phyloP scores from a whole-genome alignment of 1,284 basidiomycete species.

The Pseudozyma hubeiensis region DNA sequence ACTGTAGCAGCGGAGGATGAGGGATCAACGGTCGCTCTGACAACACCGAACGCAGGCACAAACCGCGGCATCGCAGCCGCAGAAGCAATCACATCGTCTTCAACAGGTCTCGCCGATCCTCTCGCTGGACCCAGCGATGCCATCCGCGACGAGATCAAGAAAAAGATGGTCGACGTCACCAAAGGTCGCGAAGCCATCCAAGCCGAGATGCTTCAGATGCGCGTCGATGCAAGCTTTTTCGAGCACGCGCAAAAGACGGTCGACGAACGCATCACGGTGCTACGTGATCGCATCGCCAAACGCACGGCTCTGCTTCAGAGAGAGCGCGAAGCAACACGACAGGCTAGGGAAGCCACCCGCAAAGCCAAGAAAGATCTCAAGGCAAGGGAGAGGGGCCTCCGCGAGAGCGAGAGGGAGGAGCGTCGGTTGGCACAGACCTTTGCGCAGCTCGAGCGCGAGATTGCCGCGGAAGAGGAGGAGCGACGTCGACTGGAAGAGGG shows the following conservation, averaged over 20 bases:
- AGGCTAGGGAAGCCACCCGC: conserved; percentile 35
- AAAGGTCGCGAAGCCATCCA: conserved; percentile 39
- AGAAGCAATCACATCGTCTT: background rate
- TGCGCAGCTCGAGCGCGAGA: conserved; percentile 35
- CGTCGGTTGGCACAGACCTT: conserved; percentile 27
- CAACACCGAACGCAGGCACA: background rate
- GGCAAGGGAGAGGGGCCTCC: conserved; percentile 31
- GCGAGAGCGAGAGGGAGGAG: conserved; percentile 38
- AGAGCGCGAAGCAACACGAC: conserved; percentile 43
- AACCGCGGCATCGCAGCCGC: background rate
- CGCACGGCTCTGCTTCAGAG: conserved; percentile 27
- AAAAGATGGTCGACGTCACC: conserved; percentile 39
- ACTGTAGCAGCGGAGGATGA: too few relatives aligned
- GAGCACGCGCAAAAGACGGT: conserved; percentile 50
- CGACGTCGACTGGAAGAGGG: conserved; percentile 28
- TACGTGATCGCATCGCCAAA: conserved; percentile 43
- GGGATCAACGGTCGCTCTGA: background rate
- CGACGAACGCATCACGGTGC: conserved; percentile 41
- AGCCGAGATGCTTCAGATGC: conserved; percentile 48
- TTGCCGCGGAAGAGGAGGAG: conserved; percentile 40
- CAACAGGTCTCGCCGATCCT: conserved; percentile 3
- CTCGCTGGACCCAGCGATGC: conserved; percentile 24
- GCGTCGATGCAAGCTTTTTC: conserved; percentile 49
- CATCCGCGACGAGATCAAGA: conserved; percentile 43
- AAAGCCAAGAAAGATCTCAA: conserved; percentile 42